Evolutionary conservation across 495 filamentous ascomycete genomes (phyloP), one percentile per base, ranked within the genome.

Genomic region (Xylaria palmicola): DNA sequence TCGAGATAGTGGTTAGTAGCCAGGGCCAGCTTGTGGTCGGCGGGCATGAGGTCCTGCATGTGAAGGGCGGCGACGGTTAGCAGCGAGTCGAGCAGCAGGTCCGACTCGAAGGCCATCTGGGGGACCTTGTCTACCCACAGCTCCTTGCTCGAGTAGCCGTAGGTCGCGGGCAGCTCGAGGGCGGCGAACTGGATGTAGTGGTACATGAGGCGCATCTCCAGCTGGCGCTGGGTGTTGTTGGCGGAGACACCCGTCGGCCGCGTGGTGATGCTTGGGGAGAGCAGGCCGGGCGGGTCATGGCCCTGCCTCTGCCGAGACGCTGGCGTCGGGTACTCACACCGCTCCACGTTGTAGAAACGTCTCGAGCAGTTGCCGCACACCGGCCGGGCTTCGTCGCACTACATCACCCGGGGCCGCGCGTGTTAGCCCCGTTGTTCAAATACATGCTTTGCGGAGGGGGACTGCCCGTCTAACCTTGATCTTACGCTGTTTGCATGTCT

Each of bases 51-150:
- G 32, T 60, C 58, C 44, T 60, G 47, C 49, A 60, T 34, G 32
- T 60, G 58, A n/a, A 60, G 7, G 29, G 58, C 58, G 7, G 58
- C 48, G 19, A 60, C 27, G 15, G 58, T 30, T 19, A 60, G 15
- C 10, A 60, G 29, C 15, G 58, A 43, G 58, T 60, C 49, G 49
- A 60, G 58, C 29, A 60, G 29, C 24, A 60, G 27, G 29, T 53
- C 48, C 19, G 58, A 60, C 39, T 53, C 37, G 37, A 60, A 60
- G 3, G 58, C 58, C 58, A 60, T 60, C 37, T 45, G 48, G 8
- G 58, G 58, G 7, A 53, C 58, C 22, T 34, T 60, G 48, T 53
- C 58, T 8, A 60, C n/a, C 58, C 58, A 60, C 29, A 60, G 58
- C 29, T 53, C 58, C 30, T 41, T 53, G 49, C 48, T 53, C 5